phyloP scores from a whole-genome alignment of 371 early-diverging fungal genomes.

The Apophysomyces variabilis region DNA sequence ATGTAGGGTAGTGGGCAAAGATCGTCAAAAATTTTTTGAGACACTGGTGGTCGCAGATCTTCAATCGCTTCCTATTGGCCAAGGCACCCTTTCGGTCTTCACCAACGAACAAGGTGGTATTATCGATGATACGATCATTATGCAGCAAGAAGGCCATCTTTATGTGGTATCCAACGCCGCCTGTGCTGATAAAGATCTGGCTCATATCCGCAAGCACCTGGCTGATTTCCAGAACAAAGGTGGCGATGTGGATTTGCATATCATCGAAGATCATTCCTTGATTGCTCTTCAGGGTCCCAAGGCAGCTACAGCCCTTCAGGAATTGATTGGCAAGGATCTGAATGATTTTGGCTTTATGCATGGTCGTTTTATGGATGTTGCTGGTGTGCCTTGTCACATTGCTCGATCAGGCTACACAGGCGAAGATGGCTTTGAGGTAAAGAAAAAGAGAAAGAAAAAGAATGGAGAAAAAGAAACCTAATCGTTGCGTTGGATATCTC shows the following conservation, averaged over 20 bases:
- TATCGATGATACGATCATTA: slow-evolving; percentile 96
- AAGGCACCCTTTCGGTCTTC: slow-evolving; percentile 89
- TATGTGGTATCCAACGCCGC: slow-evolving; percentile 98
- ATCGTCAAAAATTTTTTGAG: slow-evolving; percentile 89
- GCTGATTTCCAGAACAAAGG: slow-evolving; percentile 81
- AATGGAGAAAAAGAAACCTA: neutral
- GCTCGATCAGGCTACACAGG: slow-evolving; percentile 98
- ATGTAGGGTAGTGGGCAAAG: slow-evolving; percentile 84
- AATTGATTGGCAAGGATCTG: slow-evolving; percentile 59
- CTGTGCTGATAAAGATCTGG: slow-evolving; percentile 95
- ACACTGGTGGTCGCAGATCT: slow-evolving; percentile 88
- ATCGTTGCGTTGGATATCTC: neutral
- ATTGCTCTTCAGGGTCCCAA: slow-evolving; percentile 93
- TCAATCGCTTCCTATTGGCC: slow-evolving; percentile 76
- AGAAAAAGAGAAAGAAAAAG: neutral
- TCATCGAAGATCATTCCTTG: slow-evolving; percentile 85
- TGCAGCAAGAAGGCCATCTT: slow-evolving; percentile 79
- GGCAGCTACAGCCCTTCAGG: slow-evolving; percentile 66
- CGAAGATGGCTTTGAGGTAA: slow-evolving; percentile 98
- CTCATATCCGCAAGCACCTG: slow-evolving; percentile 82
- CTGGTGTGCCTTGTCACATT: slow-evolving; percentile 84
- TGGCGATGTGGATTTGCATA: slow-evolving; percentile 84
- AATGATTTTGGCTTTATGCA: slow-evolving; percentile 90
- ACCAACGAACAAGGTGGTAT: slow-evolving; percentile 97
- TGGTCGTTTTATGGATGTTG: slow-evolving; percentile 71